Percentiles rank a stretch among this genome's conserved stretches.
Conservation (phyloP, 2,329 filamentous ascomycete species). For the Stagonosporopsis vannaccii region DNA sequence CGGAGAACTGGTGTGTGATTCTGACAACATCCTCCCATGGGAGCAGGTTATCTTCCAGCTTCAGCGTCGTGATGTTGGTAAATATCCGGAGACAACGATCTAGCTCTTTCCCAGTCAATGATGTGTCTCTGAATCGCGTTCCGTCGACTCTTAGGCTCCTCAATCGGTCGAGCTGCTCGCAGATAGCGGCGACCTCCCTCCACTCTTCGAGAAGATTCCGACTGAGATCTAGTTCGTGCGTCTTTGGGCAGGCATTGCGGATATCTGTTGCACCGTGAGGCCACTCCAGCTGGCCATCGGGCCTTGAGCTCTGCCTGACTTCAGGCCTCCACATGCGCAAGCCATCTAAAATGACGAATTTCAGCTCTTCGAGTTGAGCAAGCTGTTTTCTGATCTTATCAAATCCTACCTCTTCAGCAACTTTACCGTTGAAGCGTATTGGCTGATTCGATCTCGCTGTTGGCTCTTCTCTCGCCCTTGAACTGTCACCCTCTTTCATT, state of each 20-base stretch:
- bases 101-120: slow-evolving; percentile 33
- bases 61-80: slow-evolving; percentile 53
- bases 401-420: slow-evolving; percentile 93
- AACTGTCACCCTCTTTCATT: slow-evolving; percentile 26
- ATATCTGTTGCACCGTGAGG: slow-evolving; percentile 59
- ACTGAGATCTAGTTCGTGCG: slow-evolving; percentile 81
- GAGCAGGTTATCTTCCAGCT: slow-evolving; percentile 58
- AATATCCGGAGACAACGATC: slow-evolving; percentile 39
- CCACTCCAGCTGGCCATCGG: slow-evolving; percentile 29
- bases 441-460: slow-evolving; percentile 50
- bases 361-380: slow-evolving; percentile 78
- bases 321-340: slow-evolving; percentile 63
- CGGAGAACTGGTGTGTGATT: slow-evolving; percentile 61
- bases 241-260: slow-evolving; percentile 61
- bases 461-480: slow-evolving; percentile 25
- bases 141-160: slow-evolving; percentile 74
- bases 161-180: slow-evolving; percentile 71
- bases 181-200: slow-evolving; percentile 73
- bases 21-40: slow-evolving; percentile 48
- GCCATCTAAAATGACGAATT: slow-evolving; percentile 82
- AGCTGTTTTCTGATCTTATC: slow-evolving; percentile 87
- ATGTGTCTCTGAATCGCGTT: slow-evolving; percentile 68
- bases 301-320: slow-evolving; percentile 25
- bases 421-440: slow-evolving; percentile 79
- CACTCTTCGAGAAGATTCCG: slow-evolving; percentile 79